Conservation (phyloP, 768 basidiomycete genomes). For the Peribolospora baueri region DNA sequence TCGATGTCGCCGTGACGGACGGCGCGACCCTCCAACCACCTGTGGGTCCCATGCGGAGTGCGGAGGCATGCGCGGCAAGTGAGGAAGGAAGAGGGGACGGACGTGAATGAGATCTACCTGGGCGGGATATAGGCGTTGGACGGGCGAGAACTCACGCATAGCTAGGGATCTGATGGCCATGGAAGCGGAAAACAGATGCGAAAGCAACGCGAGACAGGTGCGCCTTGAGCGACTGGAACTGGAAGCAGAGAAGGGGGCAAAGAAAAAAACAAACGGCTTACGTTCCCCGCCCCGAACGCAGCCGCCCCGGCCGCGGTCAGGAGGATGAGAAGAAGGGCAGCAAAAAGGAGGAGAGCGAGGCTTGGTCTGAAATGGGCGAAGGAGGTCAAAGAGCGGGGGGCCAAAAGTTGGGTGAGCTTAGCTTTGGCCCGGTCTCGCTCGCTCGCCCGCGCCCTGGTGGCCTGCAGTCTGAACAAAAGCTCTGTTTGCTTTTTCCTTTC, state of each 20-base stretch:
- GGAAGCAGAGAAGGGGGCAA: too few relatives aligned
- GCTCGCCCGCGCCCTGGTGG: too few relatives aligned
- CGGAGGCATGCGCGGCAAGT: neutral
- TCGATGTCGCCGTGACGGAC: slow-evolving; percentile 71
- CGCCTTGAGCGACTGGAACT: neutral
- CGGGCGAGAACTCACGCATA: neutral
- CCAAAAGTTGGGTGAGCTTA: too few relatives aligned
- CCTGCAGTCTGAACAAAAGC: too few relatives aligned
- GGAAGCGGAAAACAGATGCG: neutral
- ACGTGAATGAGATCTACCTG: neutral
- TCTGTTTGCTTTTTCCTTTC: too few relatives aligned
- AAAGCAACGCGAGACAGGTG: neutral
- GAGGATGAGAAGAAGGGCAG: neutral
- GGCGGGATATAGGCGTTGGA: neutral
- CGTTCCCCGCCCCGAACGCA: neutral
- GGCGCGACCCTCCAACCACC: slow-evolving; percentile 2
- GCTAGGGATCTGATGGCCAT: neutral
- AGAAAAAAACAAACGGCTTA: neutral
- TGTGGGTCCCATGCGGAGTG: neutral
- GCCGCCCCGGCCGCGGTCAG: neutral
- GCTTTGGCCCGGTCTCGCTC: too few relatives aligned
- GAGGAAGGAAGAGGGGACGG: neutral
- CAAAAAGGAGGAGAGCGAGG: neutral
- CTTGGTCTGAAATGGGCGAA: too few relatives aligned
- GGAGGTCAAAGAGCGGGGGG: too few relatives aligned